Percentiles rank a stretch among this genome's conserved stretches.
These are phyloP conservation scores for Pyrenula aspistea DNA, from an alignment of 495 filamentous ascomycete species.

Conservation along the genomic window DNA sequence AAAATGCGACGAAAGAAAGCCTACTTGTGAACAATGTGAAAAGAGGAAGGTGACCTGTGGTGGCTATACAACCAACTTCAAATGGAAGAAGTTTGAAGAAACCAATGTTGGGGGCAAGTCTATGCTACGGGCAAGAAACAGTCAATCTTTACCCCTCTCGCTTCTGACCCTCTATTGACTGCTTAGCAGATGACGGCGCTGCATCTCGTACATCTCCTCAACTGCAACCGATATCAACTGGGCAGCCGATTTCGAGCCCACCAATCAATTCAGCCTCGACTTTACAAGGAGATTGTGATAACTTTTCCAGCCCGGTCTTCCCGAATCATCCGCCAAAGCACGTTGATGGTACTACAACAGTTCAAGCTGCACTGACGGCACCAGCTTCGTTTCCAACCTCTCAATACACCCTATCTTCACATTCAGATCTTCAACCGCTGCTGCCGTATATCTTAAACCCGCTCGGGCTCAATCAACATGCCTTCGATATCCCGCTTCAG, in stretches of 20 bases:
- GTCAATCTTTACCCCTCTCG: constrained; percentile 15
- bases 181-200: neutral
- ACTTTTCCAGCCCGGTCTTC: neutral
- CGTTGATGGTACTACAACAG: neutral
- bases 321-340: neutral
- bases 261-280: constrained; percentile 56
- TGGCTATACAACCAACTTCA: constrained; percentile 75
- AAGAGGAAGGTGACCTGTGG: constrained; percentile 60
- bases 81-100: constrained; percentile 73
- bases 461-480: neutral
- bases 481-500: neutral
- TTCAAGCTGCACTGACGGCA: neutral
- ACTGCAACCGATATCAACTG: constrained; percentile 31
- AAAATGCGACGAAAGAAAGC: constrained; percentile 75
- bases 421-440: neutral
- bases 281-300: constrained; percentile 23
- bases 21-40: constrained; percentile 60
- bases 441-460: neutral
- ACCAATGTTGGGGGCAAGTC: constrained; percentile 41
- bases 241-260: constrained; percentile 58
- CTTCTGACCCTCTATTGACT: neutral
- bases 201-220: neutral
- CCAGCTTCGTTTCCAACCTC: neutral
- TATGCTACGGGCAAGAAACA: constrained; percentile 34
- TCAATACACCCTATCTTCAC: neutral